Percentiles rank a stretch among this genome's conserved stretches.
Conservation (phyloP, 2,329 filamentous ascomycete species). For the Dissoconium aciculare region DNA sequence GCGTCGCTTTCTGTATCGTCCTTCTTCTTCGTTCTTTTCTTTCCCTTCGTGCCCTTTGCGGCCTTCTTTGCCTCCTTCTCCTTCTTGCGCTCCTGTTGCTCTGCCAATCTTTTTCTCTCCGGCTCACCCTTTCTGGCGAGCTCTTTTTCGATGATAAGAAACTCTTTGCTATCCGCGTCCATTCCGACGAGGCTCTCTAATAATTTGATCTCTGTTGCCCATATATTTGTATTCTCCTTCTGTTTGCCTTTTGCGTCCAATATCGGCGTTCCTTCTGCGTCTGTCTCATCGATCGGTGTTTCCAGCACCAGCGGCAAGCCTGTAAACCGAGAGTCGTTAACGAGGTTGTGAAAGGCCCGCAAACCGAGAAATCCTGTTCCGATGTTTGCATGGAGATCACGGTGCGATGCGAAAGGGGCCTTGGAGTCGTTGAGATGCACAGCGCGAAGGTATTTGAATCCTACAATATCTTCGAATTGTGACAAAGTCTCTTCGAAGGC, state of each 20-base stretch:
- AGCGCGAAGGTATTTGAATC: constrained; percentile 63
- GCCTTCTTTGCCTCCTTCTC: constrained; percentile 41
- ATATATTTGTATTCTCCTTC: constrained; percentile 65
- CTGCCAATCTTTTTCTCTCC: constrained; percentile 62
- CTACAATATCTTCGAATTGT: constrained; percentile 64
- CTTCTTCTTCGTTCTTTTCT: constrained; percentile 25
- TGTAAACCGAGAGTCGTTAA: constrained; percentile 66
- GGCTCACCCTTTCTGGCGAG: constrained; percentile 52
- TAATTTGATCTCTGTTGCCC: constrained; percentile 90
- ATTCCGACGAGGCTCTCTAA: constrained; percentile 77
- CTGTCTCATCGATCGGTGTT: constrained; percentile 72
- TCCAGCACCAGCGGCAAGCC: constrained; percentile 83
- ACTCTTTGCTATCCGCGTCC: constrained; percentile 61
- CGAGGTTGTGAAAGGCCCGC: constrained; percentile 74
- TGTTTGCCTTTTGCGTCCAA: constrained; percentile 32
- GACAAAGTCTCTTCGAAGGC: constrained; percentile 59
- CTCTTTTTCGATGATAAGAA: constrained; percentile 47
- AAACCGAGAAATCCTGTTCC: constrained; percentile 88
- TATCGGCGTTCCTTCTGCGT: constrained; percentile 43
- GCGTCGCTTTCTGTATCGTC: constrained; percentile 26
- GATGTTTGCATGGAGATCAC: constrained; percentile 91
- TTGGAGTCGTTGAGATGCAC: constrained; percentile 95
- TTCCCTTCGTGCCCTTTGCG: constrained; percentile 23
- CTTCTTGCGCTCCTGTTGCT: constrained; percentile 62
- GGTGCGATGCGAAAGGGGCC: constrained; percentile 63